phyloP scores from a whole-genome alignment of 805 yeast genomes.

The Cyberlindnera maritima region DNA sequence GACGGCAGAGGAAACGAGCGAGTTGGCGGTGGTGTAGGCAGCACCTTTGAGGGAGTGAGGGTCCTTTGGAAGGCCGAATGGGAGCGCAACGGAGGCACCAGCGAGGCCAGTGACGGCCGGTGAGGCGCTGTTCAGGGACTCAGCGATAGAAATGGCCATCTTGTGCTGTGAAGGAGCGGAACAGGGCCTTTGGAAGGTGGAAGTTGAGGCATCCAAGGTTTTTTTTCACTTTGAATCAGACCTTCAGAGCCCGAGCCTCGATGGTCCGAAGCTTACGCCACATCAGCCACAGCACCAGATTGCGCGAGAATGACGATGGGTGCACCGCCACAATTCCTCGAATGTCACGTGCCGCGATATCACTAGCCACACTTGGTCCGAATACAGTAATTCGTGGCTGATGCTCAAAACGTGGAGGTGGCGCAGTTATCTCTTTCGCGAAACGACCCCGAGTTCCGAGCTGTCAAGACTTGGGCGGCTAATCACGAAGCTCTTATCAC shows the following conservation, averaged over 20 bases:
- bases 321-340: background rate
- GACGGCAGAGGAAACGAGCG: constrained; percentile 52
- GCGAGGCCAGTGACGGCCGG: constrained; percentile 29
- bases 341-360: too few species aligned
- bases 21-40: constrained; percentile 41
- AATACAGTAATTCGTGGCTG: too few species aligned
- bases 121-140: constrained; percentile 21
- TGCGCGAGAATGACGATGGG: background rate
- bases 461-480: too few species aligned
- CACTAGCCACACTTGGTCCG: too few species aligned
- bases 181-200: too few species aligned
- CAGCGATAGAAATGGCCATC: constrained; percentile 19
- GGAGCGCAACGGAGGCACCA: constrained; percentile 42
- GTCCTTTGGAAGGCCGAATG: constrained; percentile 46
- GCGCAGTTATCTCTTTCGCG: too few species aligned
- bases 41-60: constrained; percentile 15
- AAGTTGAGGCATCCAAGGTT: too few species aligned
- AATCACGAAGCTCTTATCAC: too few species aligned
- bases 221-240: too few species aligned
- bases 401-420: too few species aligned
- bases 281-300: background rate
- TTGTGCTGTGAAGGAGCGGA: background rate
- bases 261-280: background rate
- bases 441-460: too few species aligned
- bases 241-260: too few species aligned